Conservation (phyloP, 139 green algal genomes). For the Tetraselmis striata region DNA sequence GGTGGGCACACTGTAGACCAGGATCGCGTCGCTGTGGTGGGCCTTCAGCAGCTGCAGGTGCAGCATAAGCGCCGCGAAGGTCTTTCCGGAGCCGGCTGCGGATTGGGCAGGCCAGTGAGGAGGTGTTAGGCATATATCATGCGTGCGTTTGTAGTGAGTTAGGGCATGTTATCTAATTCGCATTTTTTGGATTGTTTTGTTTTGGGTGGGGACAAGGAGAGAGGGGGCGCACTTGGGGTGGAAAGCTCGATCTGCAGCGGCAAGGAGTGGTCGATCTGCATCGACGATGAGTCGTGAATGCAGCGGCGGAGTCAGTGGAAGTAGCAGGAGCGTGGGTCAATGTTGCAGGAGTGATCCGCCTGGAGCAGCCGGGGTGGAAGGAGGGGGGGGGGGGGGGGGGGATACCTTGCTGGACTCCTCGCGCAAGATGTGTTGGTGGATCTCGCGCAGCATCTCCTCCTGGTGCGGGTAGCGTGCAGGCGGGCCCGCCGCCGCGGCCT, state of each 20-base stretch:
- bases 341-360: too few species aligned
- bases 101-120: too few species aligned
- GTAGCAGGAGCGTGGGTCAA: too few species aligned
- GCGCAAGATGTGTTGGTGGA: constrained; percentile 25
- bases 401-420: background rate
- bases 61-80: constrained; percentile 45
- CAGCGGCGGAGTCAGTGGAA: too few species aligned
- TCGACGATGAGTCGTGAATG: too few species aligned
- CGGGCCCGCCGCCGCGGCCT: background rate
- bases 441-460: constrained; percentile 33
- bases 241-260: constrained; percentile 13
- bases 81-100: constrained; percentile 42
- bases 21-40: constrained; percentile 25
- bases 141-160: too few species aligned
- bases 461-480: constrained; percentile 38
- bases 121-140: too few species aligned
- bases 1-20: constrained; percentile 45
- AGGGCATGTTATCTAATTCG: too few species aligned
- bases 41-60: constrained; percentile 34
- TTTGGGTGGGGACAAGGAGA: too few species aligned
- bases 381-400: too few species aligned
- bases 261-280: background rate
- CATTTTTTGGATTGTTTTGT: too few species aligned
- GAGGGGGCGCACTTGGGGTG: background rate
- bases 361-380: too few species aligned